These are phyloP conservation scores for Lathyrus oleraceus DNA, from an alignment of 306 rosid species.

Conservation along the genomic window DNA sequence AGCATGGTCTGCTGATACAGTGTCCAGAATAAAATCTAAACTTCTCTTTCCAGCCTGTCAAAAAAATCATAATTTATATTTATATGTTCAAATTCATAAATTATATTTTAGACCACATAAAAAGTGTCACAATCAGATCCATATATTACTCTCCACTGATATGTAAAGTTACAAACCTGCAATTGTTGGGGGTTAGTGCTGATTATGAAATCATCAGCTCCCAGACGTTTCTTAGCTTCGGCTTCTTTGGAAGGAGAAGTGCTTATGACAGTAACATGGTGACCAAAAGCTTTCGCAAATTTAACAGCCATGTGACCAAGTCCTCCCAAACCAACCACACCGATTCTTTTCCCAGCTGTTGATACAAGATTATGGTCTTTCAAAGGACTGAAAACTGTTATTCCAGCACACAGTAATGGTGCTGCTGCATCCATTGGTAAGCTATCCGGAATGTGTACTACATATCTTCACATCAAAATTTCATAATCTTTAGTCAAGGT, in stretches of 20 bases:
- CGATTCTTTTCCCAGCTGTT: constrained; percentile 49
- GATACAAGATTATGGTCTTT: constrained; percentile 53
- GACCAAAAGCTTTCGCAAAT: constrained; percentile 74
- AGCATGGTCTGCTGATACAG: constrained; percentile 61
- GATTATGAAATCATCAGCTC: constrained; percentile 65
- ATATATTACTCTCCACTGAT: too few species aligned
- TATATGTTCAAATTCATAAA: too few species aligned
- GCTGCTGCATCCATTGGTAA: constrained; percentile 70
- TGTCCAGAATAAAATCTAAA: constrained; percentile 63
- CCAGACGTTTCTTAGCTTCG: constrained; percentile 59
- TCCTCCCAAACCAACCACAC: constrained; percentile 76
- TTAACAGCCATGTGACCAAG: constrained; percentile 79
- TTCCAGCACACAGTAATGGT: constrained; percentile 72
- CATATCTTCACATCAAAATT: constrained; percentile 53
- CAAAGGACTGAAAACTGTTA: constrained; percentile 69
- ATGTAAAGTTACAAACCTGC: constrained; percentile 40
- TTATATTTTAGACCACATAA: too few species aligned
- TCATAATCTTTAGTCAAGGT: background rate
- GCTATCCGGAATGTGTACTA: constrained; percentile 60
- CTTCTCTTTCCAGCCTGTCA: constrained; percentile 42
- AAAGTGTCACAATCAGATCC: background rate
- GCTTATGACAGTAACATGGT: constrained; percentile 80
- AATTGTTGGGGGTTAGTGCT: constrained; percentile 56
- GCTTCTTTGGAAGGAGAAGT: constrained; percentile 63
- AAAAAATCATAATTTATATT: background rate